These are phyloP conservation scores for Penicillium simplicissimum DNA, from an alignment of 495 filamentous ascomycete species.

Conservation along the genomic window DNA sequence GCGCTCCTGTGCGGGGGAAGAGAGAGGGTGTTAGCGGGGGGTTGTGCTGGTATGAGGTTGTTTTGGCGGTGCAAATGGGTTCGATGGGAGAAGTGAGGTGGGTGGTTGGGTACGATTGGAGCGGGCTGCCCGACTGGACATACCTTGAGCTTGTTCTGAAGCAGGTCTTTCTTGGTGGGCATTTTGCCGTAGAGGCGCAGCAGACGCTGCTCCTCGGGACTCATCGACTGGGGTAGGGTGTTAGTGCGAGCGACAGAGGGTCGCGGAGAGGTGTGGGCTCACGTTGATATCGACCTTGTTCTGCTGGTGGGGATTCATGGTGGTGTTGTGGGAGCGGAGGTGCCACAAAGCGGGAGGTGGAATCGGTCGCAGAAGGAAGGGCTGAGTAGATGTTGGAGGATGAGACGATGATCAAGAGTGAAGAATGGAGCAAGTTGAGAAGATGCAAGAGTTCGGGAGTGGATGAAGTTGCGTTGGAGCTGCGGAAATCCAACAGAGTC, in stretches of 20 bases:
- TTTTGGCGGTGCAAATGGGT: background rate
- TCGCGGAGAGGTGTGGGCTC: constrained; percentile 38
- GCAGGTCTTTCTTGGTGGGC: constrained; percentile 90
- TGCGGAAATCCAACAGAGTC: constrained; percentile 9
- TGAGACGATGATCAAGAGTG: constrained; percentile 6
- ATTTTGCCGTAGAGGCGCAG: constrained; percentile 97
- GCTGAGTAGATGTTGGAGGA: background rate
- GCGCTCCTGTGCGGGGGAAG: constrained; percentile 62
- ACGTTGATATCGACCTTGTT: constrained; percentile 97
- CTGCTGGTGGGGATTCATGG: constrained; percentile 93
- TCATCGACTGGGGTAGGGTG: constrained; percentile 62
- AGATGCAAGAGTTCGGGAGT: constrained; percentile 3
- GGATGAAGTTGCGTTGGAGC: constrained; percentile 1
- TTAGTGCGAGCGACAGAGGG: constrained; percentile 16
- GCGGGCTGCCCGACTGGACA: constrained; percentile 10
- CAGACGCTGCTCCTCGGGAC: constrained; percentile 89
- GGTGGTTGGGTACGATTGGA: background rate
- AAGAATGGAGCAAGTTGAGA: constrained; percentile 8
- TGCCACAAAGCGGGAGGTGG: background rate
- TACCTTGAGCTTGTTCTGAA: constrained; percentile 94
- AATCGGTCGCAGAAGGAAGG: background rate
- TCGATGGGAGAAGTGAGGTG: constrained; percentile 1
- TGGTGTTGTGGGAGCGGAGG: constrained; percentile 25
- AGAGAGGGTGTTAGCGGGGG: background rate
- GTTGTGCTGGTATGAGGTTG: background rate